These are phyloP conservation scores for Aspergillus novoparasiticus DNA, from an alignment of 2,329 filamentous ascomycete species.

Conservation along the genomic window DNA sequence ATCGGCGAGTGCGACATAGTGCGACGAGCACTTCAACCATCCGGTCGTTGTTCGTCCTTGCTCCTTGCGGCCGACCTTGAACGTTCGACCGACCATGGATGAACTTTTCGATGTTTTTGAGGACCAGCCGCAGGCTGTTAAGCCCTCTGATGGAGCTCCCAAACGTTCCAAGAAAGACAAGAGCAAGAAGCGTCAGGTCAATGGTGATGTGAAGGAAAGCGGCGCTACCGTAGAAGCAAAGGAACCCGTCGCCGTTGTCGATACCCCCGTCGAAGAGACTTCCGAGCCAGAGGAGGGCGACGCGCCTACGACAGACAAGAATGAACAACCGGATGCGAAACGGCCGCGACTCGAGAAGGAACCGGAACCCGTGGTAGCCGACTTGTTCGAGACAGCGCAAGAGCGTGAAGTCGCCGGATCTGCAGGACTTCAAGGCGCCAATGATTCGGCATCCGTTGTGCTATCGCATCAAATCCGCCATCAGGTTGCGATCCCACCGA, in stretches of 20 bases:
- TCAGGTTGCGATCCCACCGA: conserved; percentile 91
- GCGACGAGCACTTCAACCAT: conserved; percentile 13
- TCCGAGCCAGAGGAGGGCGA: conserved; percentile 19
- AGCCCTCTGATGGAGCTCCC: conserved; percentile 31
- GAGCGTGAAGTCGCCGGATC: conserved; percentile 86
- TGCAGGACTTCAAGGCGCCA: conserved; percentile 65
- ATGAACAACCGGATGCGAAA: conserved; percentile 48
- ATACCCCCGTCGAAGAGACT: conserved; percentile 22
- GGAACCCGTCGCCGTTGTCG: conserved; percentile 26
- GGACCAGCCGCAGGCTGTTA: conserved; percentile 58
- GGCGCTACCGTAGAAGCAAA: conserved; percentile 35
- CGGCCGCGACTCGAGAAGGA: conserved; percentile 59
- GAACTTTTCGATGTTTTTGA: conserved; percentile 84
- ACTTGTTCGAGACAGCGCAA: conserved; percentile 92
- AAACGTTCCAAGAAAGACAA: conserved; percentile 57
- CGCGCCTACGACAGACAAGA: conserved; percentile 26
- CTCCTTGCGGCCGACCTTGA: conserved; percentile 18
- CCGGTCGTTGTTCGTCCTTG: conserved; percentile 17
- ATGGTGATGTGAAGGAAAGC: conserved; percentile 70
- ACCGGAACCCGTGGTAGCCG: conserved; percentile 80
- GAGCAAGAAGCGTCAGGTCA: conserved; percentile 84
- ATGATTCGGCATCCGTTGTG: conserved; percentile 69
- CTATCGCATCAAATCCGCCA: conserved; percentile 97
- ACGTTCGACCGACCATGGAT: conserved; percentile 58
- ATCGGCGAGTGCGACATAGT: conserved; percentile 18